These are phyloP conservation scores for Chalaropsis thielavioides DNA, from an alignment of 2,329 filamentous ascomycete genomes.

Conservation along the genomic window DNA sequence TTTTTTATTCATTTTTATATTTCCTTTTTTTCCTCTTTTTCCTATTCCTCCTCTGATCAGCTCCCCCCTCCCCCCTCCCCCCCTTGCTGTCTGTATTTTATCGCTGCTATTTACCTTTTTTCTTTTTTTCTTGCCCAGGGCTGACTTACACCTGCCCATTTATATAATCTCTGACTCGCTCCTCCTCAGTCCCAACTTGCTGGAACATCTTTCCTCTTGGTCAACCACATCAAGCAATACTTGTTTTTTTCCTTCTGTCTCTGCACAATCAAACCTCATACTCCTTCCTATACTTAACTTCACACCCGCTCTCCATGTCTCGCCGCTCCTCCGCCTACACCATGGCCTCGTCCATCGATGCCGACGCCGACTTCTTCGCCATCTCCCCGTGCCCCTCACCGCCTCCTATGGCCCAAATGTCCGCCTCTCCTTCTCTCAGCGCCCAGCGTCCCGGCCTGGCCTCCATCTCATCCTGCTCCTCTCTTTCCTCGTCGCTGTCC, in stretches of 20 bases:
- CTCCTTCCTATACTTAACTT: too few species aligned
- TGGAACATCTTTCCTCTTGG: too few species aligned
- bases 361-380: constrained; percentile 16
- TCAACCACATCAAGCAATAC: too few species aligned
- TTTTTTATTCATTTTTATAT: neutral
- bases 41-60: too few species aligned
- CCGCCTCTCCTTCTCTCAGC: neutral
- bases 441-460: neutral
- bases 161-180: neutral
- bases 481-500: constrained; percentile 6
- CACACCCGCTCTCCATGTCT: constrained; percentile 1
- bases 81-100: neutral
- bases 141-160: neutral
- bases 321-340: constrained; percentile 11
- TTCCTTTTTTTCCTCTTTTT: too few species aligned
- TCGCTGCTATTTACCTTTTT: neutral
- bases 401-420: neutral
- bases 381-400: constrained; percentile 13
- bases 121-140: neutral
- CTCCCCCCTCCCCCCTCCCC: neutral
- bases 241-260: neutral
- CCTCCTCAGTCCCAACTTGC: neutral
- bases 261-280: neutral
- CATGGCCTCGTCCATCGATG: constrained; percentile 2
- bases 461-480: constrained; percentile 5